Evolutionary conservation across 1,284 basidiomycete genomes (phyloP), one percentile per base, ranked within the genome.

Genomic region (Apiotrichum gamsii): DNA sequence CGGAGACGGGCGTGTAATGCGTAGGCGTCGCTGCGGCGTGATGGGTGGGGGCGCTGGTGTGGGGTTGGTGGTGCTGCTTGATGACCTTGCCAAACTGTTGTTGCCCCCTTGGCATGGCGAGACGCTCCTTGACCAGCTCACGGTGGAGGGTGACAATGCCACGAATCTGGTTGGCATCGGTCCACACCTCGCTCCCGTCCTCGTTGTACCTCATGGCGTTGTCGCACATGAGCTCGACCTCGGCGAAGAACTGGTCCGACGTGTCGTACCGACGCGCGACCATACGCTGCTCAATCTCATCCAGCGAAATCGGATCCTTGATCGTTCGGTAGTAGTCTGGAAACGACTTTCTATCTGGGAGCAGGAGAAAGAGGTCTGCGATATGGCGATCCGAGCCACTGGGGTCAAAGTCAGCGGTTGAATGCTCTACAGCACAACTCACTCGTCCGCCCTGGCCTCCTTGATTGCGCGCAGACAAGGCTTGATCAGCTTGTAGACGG

Each of bases 241-340:
- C 91, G 42, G 79, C 77, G 60, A 80, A 83, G 63, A 90, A 82
- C 24, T 80, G 81, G 39, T 85, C 80, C 33, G 88, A 76, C 8
- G 81, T 77, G 14, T 76, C 61, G 66, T 94, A 96, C 29, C 64
- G 65, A 47, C 78, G 74, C 37, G 75, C 73, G 40, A 87, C 80
- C 42, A 94, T 78, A 61, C 82, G 79, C 57, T 89, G 80, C 77
- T 86, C 87, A 72, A 74, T 88, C 57, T 93, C 85, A 42, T 88
- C 84, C 45, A 95, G 77, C 21, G 88, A 82, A 57, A 94, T 84
- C 28, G 91, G 91, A 38, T 79, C 78, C 69, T 84, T 83, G 67
- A 94, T 94, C 39, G 81, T 74, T 59, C 82, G 81, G 73, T 94
- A 95, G 74, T 96, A 96, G 75, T 94, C 90, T n/a, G 90, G 83